Conservation (phyloP, 352 stramenopile genomes). For the Pythium guiyangense region DNA sequence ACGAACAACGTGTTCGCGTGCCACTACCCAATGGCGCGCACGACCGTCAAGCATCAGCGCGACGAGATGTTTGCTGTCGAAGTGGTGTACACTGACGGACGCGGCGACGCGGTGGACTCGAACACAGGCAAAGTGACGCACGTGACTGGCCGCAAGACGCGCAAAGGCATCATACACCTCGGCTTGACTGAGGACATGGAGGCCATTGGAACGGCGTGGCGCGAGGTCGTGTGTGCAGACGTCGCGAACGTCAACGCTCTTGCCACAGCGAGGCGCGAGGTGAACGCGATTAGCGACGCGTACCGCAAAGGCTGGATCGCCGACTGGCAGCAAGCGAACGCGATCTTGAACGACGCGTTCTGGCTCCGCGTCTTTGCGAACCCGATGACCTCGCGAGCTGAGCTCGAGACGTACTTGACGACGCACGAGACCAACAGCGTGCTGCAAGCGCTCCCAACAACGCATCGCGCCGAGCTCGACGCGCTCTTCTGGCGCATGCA, state of each 20-base stretch:
- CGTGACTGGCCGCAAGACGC: constrained; percentile 17
- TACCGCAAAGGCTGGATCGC: too few relatives aligned
- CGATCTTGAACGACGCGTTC: constrained; percentile 28
- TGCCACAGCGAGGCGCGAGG: constrained; percentile 1
- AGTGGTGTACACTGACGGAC: constrained; percentile 18
- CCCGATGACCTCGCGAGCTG: too few relatives aligned
- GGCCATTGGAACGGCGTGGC: constrained; percentile 14
- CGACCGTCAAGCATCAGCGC: constrained; percentile 17
- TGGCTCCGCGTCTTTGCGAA: constrained; percentile 32
- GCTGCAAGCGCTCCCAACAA: constrained; percentile 16
- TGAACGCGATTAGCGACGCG: too few relatives aligned
- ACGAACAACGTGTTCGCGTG: constrained; percentile 30
- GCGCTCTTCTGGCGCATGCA: constrained; percentile 24
- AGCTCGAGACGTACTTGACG: too few relatives aligned
- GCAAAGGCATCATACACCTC: constrained; percentile 22
- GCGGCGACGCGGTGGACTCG: constrained; percentile 21
- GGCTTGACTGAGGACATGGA: constrained; percentile 22
- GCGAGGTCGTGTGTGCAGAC: too few relatives aligned
- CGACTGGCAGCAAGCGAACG: constrained; percentile 18
- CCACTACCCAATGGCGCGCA: constrained; percentile 19
- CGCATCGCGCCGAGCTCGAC: constrained; percentile 20
- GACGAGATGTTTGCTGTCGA: too few relatives aligned
- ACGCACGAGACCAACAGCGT: constrained; percentile 19
- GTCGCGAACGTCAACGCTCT: constrained; percentile 17
- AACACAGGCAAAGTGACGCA: constrained; percentile 27